Evolutionary conservation across 371 early-diverging fungal species (phyloP).

Genomic region (Gilbertella persicaria): DNA sequence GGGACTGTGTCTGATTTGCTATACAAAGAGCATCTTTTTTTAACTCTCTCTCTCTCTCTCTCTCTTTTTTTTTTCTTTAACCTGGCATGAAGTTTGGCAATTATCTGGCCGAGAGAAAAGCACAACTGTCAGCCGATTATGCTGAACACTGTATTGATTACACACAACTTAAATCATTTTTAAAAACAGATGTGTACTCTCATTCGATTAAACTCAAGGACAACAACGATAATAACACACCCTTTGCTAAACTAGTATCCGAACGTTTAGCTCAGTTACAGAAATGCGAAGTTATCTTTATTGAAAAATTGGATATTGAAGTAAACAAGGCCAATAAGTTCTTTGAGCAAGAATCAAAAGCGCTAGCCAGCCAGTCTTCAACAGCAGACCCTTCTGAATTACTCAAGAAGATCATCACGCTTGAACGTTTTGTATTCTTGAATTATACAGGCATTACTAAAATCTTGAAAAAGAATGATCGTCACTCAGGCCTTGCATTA

Average conservation of each 20-base stretch:
- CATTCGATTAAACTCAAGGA: slow-evolving; percentile 39
- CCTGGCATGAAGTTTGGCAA: slow-evolving; percentile 75
- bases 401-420: slow-evolving; percentile 49
- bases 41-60: background rate
- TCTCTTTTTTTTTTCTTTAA: background rate
- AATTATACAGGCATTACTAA: slow-evolving; percentile 69
- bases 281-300: slow-evolving; percentile 56
- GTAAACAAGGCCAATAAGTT: slow-evolving; percentile 56
- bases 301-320: slow-evolving; percentile 61
- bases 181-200: slow-evolving; percentile 52
- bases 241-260: slow-evolving; percentile 49
- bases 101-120: slow-evolving; percentile 66
- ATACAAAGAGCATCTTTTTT: background rate
- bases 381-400: slow-evolving; percentile 20
- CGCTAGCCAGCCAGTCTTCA: slow-evolving; percentile 32
- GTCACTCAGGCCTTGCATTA: slow-evolving; percentile 69
- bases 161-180: slow-evolving; percentile 56
- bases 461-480: slow-evolving; percentile 70
- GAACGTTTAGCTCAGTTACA: slow-evolving; percentile 48
- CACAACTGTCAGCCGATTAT: slow-evolving; percentile 62
- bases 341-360: slow-evolving; percentile 39
- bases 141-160: slow-evolving; percentile 66
- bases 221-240: slow-evolving; percentile 8
- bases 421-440: slow-evolving; percentile 62
- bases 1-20: slow-evolving; percentile 3